These are phyloP conservation scores for Daldinia loculata DNA, from an alignment of 495 filamentous ascomycete genomes.

Conservation along the genomic window DNA sequence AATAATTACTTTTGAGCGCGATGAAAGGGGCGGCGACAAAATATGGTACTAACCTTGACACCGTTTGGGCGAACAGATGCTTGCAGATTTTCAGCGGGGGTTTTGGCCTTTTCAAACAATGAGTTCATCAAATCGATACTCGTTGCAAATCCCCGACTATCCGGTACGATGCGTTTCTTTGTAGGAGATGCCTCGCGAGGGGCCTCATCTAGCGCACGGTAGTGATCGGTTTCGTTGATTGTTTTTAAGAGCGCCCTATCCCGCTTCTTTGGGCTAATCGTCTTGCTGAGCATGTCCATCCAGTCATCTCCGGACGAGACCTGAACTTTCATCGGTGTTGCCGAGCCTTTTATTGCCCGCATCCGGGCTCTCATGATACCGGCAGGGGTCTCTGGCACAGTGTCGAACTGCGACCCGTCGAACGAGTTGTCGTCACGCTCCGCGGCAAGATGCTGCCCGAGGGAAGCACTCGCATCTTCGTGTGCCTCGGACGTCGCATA, in stretches of 20 bases:
- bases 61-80: conserved; percentile 52
- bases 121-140: conserved; percentile 94
- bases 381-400: conserved; percentile 56
- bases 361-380: conserved; percentile 64
- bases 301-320: conserved; percentile 73
- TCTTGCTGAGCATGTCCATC: conserved; percentile 89
- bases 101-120: conserved; percentile 72
- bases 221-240: conserved; percentile 53
- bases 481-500: conserved; percentile 75
- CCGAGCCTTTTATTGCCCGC: conserved; percentile 63
- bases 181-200: conserved; percentile 45
- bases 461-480: conserved; percentile 81
- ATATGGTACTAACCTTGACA: conserved; percentile 61
- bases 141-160: conserved; percentile 71
- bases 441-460: conserved; percentile 69
- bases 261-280: conserved; percentile 88
- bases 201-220: conserved; percentile 35
- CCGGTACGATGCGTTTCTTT: conserved; percentile 50
- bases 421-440: conserved; percentile 63
- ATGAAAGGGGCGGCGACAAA: conserved; percentile 14
- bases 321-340: conserved; percentile 68
- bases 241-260: conserved; percentile 68
- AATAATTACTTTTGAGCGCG: background rate
- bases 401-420: conserved; percentile 48
- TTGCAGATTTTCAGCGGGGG: conserved; percentile 51